Evolutionary conservation across 2,329 filamentous ascomycete species (phyloP).

Genomic region (Pseudocercospora cruenta): DNA sequence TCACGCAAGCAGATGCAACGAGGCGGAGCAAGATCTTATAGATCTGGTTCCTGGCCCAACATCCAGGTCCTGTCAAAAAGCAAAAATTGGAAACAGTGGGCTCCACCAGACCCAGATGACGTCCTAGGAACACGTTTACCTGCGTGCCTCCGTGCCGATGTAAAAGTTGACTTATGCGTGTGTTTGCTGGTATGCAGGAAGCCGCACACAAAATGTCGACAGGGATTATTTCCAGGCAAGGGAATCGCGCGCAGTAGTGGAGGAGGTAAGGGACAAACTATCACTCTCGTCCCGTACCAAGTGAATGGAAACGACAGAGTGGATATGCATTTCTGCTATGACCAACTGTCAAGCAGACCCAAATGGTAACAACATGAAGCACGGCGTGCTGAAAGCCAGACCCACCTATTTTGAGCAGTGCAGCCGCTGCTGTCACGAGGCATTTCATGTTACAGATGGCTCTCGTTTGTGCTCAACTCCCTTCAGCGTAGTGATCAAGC

Average conservation of each 20-base stretch:
- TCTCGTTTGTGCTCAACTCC: slow-evolving; percentile 8
- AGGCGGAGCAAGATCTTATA: slow-evolving; percentile 12
- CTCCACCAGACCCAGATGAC: neutral
- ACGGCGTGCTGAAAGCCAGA: neutral
- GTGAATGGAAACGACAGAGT: slow-evolving; percentile 8
- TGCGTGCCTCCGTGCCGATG: slow-evolving; percentile 6
- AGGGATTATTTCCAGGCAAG: slow-evolving; percentile 9
- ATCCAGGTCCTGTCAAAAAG: slow-evolving; percentile 5
- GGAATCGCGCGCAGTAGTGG: slow-evolving; percentile 17
- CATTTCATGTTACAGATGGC: slow-evolving; percentile 18
- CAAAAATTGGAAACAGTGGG: slow-evolving; percentile 14
- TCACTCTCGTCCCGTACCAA: slow-evolving; percentile 1
- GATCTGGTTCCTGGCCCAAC: slow-evolving; percentile 8
- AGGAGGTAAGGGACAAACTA: slow-evolving; percentile 11
- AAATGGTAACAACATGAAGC: slow-evolving; percentile 1
- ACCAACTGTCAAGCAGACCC: slow-evolving; percentile 8
- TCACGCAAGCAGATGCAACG: slow-evolving; percentile 8
- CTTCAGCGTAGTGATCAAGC: slow-evolving; percentile 17
- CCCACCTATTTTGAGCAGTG: slow-evolving; percentile 17
- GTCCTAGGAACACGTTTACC: slow-evolving; percentile 15
- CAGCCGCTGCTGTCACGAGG: slow-evolving; percentile 23
- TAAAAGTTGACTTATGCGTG: slow-evolving; percentile 9
- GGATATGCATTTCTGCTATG: slow-evolving; percentile 2
- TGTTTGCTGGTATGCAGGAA: slow-evolving; percentile 22
- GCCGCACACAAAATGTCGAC: slow-evolving; percentile 11